Evolutionary conservation across 768 basidiomycete genomes (phyloP).

Genomic region (Tricholomella constricta): DNA sequence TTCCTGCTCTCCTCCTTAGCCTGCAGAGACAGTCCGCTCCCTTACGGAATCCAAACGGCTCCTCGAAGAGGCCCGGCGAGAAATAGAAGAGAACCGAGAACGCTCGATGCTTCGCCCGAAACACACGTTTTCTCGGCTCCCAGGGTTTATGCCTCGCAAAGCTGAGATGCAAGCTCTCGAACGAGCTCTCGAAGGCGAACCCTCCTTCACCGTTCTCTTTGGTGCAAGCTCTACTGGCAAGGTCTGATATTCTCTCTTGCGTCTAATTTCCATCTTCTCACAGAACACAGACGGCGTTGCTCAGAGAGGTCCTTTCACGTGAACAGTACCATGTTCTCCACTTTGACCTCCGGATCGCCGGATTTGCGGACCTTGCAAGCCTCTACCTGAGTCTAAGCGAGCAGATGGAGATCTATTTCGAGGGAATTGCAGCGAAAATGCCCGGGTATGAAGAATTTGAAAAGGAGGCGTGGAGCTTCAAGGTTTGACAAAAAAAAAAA

Average conservation of each 20-base stretch:
- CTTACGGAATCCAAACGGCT: conserved; percentile 76
- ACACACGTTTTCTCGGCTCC: conserved; percentile 78
- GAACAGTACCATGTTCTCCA: conserved; percentile 77
- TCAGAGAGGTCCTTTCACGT: conserved; percentile 73
- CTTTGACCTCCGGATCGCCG: conserved; percentile 82
- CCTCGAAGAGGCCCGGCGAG: conserved; percentile 76
- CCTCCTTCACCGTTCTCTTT: conserved; percentile 79
- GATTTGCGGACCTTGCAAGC: conserved; percentile 79
- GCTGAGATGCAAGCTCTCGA: conserved; percentile 68
- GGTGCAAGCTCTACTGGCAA: conserved; percentile 84
- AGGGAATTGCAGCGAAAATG: conserved; percentile 55
- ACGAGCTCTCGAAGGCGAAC: conserved; percentile 65
- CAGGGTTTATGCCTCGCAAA: conserved; percentile 71
- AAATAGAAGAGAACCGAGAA: conserved; percentile 70
- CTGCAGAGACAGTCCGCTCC: conserved; percentile 75
- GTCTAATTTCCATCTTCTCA: not conserved
- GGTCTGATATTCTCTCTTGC: conserved; percentile 35
- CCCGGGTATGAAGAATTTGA: conserved; percentile 73
- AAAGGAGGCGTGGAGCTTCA: conserved; percentile 78
- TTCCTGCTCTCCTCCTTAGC: conserved; percentile 46
- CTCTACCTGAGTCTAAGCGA: conserved; percentile 75
- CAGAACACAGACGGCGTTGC: conserved; percentile 63
- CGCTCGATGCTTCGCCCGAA: conserved; percentile 65
- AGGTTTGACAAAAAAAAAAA: too few species aligned
- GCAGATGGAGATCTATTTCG: conserved; percentile 83